phyloP scores from a whole-genome alignment of 352 stramenopile species.

The Pythium myriotylum region DNA sequence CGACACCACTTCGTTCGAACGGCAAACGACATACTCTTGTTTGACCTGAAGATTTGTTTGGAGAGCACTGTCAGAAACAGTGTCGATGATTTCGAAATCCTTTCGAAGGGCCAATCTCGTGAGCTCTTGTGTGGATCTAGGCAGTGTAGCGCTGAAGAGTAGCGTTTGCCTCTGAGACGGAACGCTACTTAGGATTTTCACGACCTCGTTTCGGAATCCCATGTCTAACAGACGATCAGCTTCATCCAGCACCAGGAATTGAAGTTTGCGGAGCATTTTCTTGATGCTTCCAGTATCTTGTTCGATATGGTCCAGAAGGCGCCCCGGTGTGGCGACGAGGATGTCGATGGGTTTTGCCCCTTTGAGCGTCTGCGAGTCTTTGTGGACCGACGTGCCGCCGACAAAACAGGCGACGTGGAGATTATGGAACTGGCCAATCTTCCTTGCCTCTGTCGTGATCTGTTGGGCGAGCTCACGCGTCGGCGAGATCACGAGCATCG shows the following conservation, averaged over 20 bases:
- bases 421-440: constrained; percentile 86
- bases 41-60: constrained; percentile 90
- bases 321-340: constrained; percentile 95
- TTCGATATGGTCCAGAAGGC: constrained; percentile 95
- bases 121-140: constrained; percentile 83
- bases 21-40: constrained; percentile 84
- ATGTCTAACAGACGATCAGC: constrained; percentile 96
- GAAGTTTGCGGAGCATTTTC: constrained; percentile 44
- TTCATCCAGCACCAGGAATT: constrained; percentile 93
- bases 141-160: constrained; percentile 96
- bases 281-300: constrained; percentile 90
- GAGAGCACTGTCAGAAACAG: constrained; percentile 86
- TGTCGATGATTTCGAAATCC: constrained; percentile 92
- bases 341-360: constrained; percentile 77
- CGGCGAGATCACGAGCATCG: constrained; percentile 86
- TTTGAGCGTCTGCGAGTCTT: constrained; percentile 48
- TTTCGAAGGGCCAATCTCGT: constrained; percentile 82
- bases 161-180: constrained; percentile 90
- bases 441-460: constrained; percentile 89
- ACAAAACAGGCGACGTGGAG: constrained; percentile 68
- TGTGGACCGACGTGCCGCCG: constrained; percentile 91
- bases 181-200: constrained; percentile 81
- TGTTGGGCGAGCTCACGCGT: constrained; percentile 91
- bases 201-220: constrained; percentile 93
- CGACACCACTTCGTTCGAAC: constrained; percentile 66